phyloP scores from a whole-genome alignment of 2,329 filamentous ascomycete genomes.

The Fusarium staphyleae region DNA sequence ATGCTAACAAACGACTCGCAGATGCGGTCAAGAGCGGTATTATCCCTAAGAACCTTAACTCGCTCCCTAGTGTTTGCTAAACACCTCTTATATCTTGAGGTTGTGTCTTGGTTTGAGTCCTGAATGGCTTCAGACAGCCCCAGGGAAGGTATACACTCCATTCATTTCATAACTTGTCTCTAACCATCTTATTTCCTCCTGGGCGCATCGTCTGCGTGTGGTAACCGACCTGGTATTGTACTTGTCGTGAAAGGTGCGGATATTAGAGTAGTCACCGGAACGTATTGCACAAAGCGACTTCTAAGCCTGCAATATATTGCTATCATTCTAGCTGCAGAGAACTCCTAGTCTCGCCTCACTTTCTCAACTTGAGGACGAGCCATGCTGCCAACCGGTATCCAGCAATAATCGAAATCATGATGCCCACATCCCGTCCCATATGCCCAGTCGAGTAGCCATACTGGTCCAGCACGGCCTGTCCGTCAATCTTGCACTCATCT shows the following conservation, averaged over 20 bases:
- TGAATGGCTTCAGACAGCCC: background rate
- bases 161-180: background rate
- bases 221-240: no score
- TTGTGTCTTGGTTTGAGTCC: background rate
- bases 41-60: constrained; percentile 31
- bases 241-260: background rate
- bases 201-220: no score
- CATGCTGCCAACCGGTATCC: constrained; percentile 65
- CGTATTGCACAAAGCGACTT: no score
- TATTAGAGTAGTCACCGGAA: no score
- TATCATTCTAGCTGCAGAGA: background rate
- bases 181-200: background rate
- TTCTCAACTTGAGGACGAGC: constrained; percentile 58
- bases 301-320: no score
- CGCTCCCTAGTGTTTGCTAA: constrained; percentile 31
- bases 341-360: constrained; percentile 9
- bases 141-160: background rate
- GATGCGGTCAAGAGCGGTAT: constrained; percentile 34
- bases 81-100: background rate
- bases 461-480: constrained; percentile 70
- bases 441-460: constrained; percentile 74
- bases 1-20: constrained; percentile 10
- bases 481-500: constrained; percentile 71
- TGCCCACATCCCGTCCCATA: constrained; percentile 79
- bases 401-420: constrained; percentile 76